Base-by-base conservation (phyloP, 2,329 filamentous ascomycete species). In the Neonectria magnoliae region DNA sequence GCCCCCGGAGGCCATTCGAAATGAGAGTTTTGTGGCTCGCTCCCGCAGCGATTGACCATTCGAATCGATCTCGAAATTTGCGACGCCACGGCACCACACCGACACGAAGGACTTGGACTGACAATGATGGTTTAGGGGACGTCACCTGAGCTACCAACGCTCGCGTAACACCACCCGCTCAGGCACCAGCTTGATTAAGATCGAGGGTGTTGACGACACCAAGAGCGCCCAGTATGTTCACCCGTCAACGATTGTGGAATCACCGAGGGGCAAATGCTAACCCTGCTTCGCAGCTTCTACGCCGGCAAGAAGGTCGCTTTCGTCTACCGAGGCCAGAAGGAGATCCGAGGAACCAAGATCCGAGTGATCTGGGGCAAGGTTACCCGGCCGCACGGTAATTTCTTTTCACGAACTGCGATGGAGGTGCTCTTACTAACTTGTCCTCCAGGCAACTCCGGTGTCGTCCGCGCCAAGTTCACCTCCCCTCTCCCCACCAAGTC, bases 361-460 rank as follows among this genome's bases (percentile, higher is more conserved):
- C 91, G 95, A 81, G 92, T 98, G 77, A 98, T 98, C 88, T 98
- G 94, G 94, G 95, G 95, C 88, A 98, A 97, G 89, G 91, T 98
- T 82, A 97, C 93, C 82, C 88, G 94, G 81, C 91, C 94, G 82
- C 95, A 98, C 86, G 95, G 93, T 95, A 92, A 77, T 85, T 82
- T 66, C 4, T 53, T 59, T 36, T 25, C 38, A 38, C 48, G 18
- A 29, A 38, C 31, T n/a, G 14, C 22, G 22, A 18, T n/a, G n/a
- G 31, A 16, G 36, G 56, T 20, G 7, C 60, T 51, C 38, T 29
- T 42, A 62, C 73, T 76, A 62, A 71, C 61, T 51, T 51, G 41
- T 29, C 22, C 22, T 36, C 10, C 61, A 96, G 93, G 96, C 83
- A 98, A 98, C 92, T 97, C 93, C 77, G 96, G 96, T 80, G 93